Evolutionary conservation across 495 filamentous ascomycete genomes (phyloP).

Genomic region (Annulohypoxylon maeteangense): DNA sequence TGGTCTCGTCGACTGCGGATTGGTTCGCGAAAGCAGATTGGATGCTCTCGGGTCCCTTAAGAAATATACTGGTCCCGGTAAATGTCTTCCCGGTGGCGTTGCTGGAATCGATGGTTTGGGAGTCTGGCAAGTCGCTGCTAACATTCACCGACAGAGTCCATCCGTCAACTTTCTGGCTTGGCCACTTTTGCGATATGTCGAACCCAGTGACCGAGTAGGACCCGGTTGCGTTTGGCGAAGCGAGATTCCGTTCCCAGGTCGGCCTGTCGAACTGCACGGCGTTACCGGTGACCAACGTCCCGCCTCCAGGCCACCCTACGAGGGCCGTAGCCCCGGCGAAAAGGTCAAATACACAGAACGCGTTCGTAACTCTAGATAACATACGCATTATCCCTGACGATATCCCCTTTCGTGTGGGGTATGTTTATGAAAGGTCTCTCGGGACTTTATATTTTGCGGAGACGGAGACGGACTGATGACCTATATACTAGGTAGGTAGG

Average conservation of each 20-base stretch:
- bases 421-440: neutral
- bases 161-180: slow-evolving; percentile 36
- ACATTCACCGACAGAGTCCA: slow-evolving; percentile 41
- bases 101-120: slow-evolving; percentile 29
- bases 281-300: slow-evolving; percentile 34
- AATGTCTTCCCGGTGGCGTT: slow-evolving; percentile 38
- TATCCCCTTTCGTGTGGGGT: neutral
- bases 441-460: neutral
- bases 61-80: slow-evolving; percentile 45
- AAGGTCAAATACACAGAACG: slow-evolving; percentile 4
- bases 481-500: neutral
- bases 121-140: slow-evolving; percentile 41
- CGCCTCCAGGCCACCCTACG: slow-evolving; percentile 37
- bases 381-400: slow-evolving; percentile 9
- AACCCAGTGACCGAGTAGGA: slow-evolving; percentile 28
- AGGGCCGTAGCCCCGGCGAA: slow-evolving; percentile 17
- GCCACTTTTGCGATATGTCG: slow-evolving; percentile 37
- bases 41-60: slow-evolving; percentile 32
- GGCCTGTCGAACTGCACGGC: slow-evolving; percentile 37
- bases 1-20: slow-evolving; percentile 39
- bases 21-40: slow-evolving; percentile 32
- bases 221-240: slow-evolving; percentile 39
- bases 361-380: neutral
- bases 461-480: neutral
- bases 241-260: slow-evolving; percentile 40